phyloP scores from a whole-genome alignment of 371 early-diverging fungal genomes.

The Actinomucor elegans region DNA sequence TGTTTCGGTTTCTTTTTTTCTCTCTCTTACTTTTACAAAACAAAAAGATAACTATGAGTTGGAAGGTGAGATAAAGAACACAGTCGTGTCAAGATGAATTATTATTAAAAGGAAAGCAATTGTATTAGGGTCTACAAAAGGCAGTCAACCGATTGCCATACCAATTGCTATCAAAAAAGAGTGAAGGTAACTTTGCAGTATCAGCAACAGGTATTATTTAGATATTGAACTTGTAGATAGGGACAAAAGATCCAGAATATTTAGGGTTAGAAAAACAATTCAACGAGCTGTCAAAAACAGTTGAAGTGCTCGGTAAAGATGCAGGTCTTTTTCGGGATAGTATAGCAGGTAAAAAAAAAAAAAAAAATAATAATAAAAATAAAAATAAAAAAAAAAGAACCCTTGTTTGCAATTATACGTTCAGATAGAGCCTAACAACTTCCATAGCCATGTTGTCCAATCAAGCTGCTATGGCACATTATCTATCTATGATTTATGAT shows the following conservation, averaged over 20 bases:
- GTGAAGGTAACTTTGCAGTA: constrained; percentile 46
- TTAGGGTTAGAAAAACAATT: constrained; percentile 61
- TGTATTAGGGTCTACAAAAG: constrained; percentile 29
- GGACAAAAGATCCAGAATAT: constrained; percentile 73
- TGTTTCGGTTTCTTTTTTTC: background rate
- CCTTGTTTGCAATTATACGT: too few relatives aligned
- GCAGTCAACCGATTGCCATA: constrained; percentile 36
- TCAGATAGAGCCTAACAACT: too few relatives aligned
- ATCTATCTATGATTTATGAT: constrained; percentile 57
- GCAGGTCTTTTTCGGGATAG: constrained; percentile 77
- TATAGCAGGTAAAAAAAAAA: constrained; percentile 49
- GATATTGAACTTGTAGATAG: too few relatives aligned
- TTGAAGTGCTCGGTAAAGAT: constrained; percentile 62
- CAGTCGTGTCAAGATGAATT: background rate
- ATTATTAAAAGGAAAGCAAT: background rate
- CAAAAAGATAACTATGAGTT: constrained; percentile 3
- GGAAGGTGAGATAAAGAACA: background rate
- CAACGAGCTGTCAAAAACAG: constrained; percentile 54
- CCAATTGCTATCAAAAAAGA: constrained; percentile 46
- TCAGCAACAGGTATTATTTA: too few relatives aligned
- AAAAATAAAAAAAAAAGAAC: too few relatives aligned
- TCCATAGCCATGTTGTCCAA: constrained; percentile 56
- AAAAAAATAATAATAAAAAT: background rate
- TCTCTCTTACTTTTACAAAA: background rate
- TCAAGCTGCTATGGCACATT: constrained; percentile 62